Percentiles rank a stretch among this genome's conserved stretches.
These are phyloP conservation scores for Talaromyces sp. DNA, from an alignment of 2,329 filamentous ascomycete genomes.

Conservation along the genomic window DNA sequence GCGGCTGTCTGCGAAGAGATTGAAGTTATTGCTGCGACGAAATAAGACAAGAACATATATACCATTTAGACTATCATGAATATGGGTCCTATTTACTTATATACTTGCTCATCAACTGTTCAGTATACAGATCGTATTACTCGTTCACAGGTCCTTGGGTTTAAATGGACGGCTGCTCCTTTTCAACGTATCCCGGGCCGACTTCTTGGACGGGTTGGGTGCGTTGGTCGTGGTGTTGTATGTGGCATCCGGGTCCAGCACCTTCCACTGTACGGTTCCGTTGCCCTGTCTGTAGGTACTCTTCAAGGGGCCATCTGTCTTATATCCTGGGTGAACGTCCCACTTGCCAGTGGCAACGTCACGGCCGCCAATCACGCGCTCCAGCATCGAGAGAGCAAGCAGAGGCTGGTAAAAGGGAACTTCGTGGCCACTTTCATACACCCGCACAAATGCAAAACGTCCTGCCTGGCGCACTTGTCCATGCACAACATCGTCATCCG, in stretches of 20 bases:
- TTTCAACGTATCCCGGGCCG: not conserved
- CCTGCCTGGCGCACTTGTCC: conserved; percentile 46
- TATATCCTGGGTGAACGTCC: conserved; percentile 28
- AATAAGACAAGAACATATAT: not conserved
- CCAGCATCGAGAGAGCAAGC: conserved; percentile 51
- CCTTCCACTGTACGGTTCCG: conserved; percentile 38
- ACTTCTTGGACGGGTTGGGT: conserved; percentile 28
- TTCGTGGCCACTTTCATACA: conserved; percentile 46
- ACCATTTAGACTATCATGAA: not conserved
- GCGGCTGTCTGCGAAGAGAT: not conserved
- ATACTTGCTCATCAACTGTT: not conserved
- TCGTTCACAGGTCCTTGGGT: not conserved
- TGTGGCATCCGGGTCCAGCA: conserved; percentile 39
- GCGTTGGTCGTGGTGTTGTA: conserved; percentile 44
- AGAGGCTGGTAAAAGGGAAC: conserved; percentile 53
- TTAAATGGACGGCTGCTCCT: conserved; percentile 3
- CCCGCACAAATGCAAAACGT: conserved; percentile 45
- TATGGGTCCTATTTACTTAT: not conserved
- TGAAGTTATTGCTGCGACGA: not conserved
- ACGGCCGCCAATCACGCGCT: conserved; percentile 45
- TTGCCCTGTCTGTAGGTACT: conserved; percentile 22
- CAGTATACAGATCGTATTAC: not conserved
- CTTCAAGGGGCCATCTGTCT: conserved; percentile 38
- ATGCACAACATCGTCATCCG: conserved; percentile 40
- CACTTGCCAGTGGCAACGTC: conserved; percentile 53